Conservation (phyloP, 2,329 filamentous ascomycete species). For the Pestalotiopsis sp. region DNA sequence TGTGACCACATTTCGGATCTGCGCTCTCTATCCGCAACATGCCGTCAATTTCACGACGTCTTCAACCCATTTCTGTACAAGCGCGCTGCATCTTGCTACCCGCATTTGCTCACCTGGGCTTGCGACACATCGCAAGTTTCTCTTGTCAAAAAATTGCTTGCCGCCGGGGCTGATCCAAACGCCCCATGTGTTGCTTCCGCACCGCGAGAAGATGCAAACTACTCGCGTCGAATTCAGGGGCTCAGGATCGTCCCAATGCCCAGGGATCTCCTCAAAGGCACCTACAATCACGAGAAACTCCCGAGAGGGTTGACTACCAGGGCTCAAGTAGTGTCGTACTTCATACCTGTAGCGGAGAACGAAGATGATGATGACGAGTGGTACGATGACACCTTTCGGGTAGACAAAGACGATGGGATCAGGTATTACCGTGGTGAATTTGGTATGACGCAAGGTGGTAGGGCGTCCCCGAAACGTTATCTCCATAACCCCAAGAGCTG, state of each 20-base stretch:
- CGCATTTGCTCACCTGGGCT: conserved; percentile 1
- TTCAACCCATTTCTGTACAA: background rate
- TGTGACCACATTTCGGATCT: background rate
- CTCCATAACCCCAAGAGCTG: background rate
- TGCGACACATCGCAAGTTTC: background rate
- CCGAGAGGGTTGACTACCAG: background rate
- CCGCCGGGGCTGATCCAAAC: background rate
- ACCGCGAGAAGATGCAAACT: background rate
- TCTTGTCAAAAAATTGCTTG: background rate
- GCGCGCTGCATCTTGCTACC: background rate
- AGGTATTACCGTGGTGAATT: background rate
- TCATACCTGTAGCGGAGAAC: background rate
- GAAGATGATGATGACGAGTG: background rate
- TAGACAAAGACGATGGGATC: background rate
- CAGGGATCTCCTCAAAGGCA: background rate
- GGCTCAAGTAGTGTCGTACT: background rate
- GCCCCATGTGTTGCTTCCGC: background rate
- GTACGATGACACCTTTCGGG: no score
- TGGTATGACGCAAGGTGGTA: background rate
- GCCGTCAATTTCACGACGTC: background rate
- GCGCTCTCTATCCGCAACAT: background rate
- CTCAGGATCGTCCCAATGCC: background rate
- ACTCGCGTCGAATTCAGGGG: background rate
- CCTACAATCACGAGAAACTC: background rate
- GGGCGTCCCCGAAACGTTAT: no score